Base-by-base conservation (phyloP, 208 protist genomes). In the Crithidia expoeki region DNA sequence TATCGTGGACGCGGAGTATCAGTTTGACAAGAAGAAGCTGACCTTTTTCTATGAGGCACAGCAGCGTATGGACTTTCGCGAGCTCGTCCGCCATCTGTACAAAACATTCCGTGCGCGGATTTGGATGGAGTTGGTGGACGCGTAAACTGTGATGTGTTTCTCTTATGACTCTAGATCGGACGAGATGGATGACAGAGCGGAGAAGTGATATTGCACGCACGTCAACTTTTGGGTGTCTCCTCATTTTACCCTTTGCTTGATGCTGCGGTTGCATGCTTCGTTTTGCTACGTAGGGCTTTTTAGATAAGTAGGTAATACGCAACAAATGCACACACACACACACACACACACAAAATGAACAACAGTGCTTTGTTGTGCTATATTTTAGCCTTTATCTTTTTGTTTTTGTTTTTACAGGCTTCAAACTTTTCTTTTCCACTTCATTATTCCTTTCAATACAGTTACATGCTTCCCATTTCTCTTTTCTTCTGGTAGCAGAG, bases 1-100 rank as follows among this genome's bases (percentile, higher is more conserved):
- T 5, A 93, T 97, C 68, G 84, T 92, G n/a, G 93, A 96, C 60
- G 93, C 93, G 0, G 93, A 97, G 78, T 97, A 96, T 57, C 93
- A 97, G 72, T 97, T 90, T 71, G 93, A 97, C 44, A 91, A 86
- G 74, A 95, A 96, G 51, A 97, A 97, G 79, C 76, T 97, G 21
- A 97, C 89, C 21, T 97, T 97, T 65, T 97, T 90, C 71, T 97
- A 96, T 64, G 85, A 96, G 64, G 84, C 90, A 4, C 82, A 92
- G 64, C 88, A 95, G 59, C 81, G 92, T 44, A 89, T 93, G 81
- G 93, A 97, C 74, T 97, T 97, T 69, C 80, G 93, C 0, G 89
- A 94, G 38, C 75, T 97, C 6, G 89, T 97, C 27, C 84, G 90
- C 1, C 89, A 95, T 64, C 79, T 97, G 7, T 97, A 90, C 81